Conservation (phyloP, 2,329 filamentous ascomycete genomes). For the Diplodia intermedia region DNA sequence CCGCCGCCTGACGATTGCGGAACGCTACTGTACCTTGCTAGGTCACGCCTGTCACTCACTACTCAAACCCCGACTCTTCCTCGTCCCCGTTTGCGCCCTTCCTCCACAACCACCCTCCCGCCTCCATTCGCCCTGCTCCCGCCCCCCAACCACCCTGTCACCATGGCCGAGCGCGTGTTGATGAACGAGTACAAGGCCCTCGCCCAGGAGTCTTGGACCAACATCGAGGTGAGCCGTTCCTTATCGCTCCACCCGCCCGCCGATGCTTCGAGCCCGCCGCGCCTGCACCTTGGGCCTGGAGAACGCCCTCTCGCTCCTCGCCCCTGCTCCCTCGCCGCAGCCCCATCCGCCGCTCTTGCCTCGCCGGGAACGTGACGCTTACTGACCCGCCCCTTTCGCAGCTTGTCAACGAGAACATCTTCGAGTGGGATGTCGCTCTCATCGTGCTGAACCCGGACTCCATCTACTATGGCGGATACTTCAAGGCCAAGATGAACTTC, state of each 20-base stretch:
- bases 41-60: constrained; percentile 27
- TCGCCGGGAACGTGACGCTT: constrained; percentile 32
- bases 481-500: constrained; percentile 89
- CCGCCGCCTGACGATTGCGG: constrained; percentile 33
- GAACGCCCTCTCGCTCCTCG: constrained; percentile 8
- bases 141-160: background rate
- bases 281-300: constrained; percentile 11
- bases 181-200: constrained; percentile 87
- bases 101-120: constrained; percentile 8
- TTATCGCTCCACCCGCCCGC: background rate
- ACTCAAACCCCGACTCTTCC: constrained; percentile 9
- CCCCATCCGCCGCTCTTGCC: constrained; percentile 13
- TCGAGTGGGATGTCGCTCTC: constrained; percentile 85
- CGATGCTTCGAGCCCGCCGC: background rate
- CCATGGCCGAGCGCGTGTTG: constrained; percentile 58
- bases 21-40: constrained; percentile 31
- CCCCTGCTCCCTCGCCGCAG: background rate
- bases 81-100: background rate
- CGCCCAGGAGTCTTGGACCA: constrained; percentile 89
- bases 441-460: constrained; percentile 94
- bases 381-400: constrained; percentile 47
- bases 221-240: constrained; percentile 72
- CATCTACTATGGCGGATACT: constrained; percentile 90
- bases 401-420: constrained; percentile 81
- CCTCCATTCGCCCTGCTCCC: background rate